Evolutionary conservation across 2,329 filamentous ascomycete species (phyloP), one percentile per base, ranked within the genome.

Genomic region (Macroventuria anomochaeta): DNA sequence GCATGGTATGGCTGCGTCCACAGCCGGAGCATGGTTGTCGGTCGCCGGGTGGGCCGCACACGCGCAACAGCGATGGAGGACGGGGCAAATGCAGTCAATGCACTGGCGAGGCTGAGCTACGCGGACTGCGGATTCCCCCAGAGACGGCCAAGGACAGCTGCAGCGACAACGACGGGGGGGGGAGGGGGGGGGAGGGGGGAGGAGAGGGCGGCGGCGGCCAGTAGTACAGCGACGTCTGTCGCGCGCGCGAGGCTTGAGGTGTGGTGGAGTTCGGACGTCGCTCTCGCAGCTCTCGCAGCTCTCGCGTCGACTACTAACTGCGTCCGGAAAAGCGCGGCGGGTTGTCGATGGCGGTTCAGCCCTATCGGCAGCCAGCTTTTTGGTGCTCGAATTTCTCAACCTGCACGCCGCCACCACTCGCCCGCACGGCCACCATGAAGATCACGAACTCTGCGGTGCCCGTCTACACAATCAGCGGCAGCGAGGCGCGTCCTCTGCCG

Each of bases 391-490:
- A n/a, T n/a, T n/a, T n/a, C n/a, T n/a, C n/a, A n/a, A n/a, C n/a
- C n/a, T n/a, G n/a, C n/a, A n/a, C n/a, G n/a, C n/a, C n/a, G n/a
- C n/a, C n/a, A n/a, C n/a, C n/a, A n/a, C n/a, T n/a, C 31, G 12
- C n/a, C 31, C 12, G 36, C 47, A 13, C 51, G 55, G 50, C 63
- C 65, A 47, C 71, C 55, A 93, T 93, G 90, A 91, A 92, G 80
- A 84, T 93, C 74, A 88, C 88, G 23, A 91, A 90, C 61, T 90
- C 91, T 58, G 83, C 88, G 37, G 89, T 96, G 55, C 90, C 90
- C 52, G 93, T 97, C 2, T 99, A 99, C 72, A 97, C 95, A 48
- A 90, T 99, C 68, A 92, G 93, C 31, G 96, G 95, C 61, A 91
- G 91, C 28, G 91, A 91, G 29, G 89, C 91, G 6, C 85, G 93